These are phyloP conservation scores for Tagetes erecta DNA, from an alignment of 129 eudicot genomes.

Conservation along the genomic window DNA sequence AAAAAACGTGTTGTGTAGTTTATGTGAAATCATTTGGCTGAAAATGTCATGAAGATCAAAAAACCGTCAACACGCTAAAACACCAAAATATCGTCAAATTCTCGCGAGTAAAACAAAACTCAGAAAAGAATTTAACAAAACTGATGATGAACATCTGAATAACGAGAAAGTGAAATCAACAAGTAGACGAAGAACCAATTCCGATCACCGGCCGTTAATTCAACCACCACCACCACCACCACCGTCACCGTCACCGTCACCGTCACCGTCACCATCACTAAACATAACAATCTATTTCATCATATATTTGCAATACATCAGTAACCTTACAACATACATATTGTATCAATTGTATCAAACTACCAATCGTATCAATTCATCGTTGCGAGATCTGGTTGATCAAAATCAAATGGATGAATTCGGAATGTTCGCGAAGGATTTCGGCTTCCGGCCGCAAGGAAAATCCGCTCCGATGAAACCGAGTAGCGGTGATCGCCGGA, in stretches of 20 bases:
- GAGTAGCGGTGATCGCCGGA: slow-evolving; percentile 38
- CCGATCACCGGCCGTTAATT: slow-evolving; percentile 32
- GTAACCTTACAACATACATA: not conserved
- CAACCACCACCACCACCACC: slow-evolving; percentile 14
- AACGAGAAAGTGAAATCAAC: slow-evolving; percentile 22
- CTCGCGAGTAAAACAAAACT: slow-evolving; percentile 9
- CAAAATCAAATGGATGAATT: slow-evolving; percentile 69
- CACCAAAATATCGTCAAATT: slow-evolving; percentile 17
- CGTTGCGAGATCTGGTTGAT: slow-evolving; percentile 39
- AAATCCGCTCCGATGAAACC: slow-evolving; percentile 89
- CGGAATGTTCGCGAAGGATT: slow-evolving; percentile 64
- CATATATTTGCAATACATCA: not conserved
- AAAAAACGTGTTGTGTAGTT: no score
- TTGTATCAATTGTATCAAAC: not conserved
- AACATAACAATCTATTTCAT: slow-evolving; percentile 19
- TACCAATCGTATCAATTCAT: not conserved
- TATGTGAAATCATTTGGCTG: not conserved
- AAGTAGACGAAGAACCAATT: slow-evolving; percentile 14
- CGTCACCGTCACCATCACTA: slow-evolving; percentile 4
- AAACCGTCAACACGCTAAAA: slow-evolving; percentile 10
- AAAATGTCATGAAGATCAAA: not conserved
- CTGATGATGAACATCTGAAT: slow-evolving; percentile 13
- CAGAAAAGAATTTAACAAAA: slow-evolving; percentile 11
- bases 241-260: not conserved
- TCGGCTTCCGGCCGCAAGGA: slow-evolving; percentile 67